Percentiles rank a stretch among this genome's conserved stretches.
Conservation (phyloP, 176 grass and related monocot genomes). For the Saccharum officinarum region DNA sequence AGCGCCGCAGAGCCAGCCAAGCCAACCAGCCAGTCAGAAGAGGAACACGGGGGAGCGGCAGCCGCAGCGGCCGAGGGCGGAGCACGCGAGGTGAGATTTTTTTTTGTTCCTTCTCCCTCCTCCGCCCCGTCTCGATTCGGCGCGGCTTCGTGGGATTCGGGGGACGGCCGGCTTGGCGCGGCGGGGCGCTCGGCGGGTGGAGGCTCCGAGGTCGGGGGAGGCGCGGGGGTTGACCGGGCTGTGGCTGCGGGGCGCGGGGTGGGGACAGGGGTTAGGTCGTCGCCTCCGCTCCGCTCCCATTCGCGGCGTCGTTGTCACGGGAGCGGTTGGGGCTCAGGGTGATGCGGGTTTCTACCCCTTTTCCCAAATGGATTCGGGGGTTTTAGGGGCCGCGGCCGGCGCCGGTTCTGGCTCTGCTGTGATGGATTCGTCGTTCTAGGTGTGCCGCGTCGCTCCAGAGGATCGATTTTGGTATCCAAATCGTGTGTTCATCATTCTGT, state of each 20-base stretch:
- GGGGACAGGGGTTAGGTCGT: background rate
- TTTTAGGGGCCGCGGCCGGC: background rate
- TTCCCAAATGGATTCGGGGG: background rate
- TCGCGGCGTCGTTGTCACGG: background rate
- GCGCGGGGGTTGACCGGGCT: background rate
- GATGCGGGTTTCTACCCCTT: background rate
- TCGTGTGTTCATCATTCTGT: background rate
- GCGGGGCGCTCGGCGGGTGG: background rate
- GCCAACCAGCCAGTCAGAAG: background rate
- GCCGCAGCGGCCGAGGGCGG: background rate
- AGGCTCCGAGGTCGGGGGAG: background rate
- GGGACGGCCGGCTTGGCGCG: background rate
- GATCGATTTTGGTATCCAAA: background rate
- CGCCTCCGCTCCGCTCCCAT: background rate
- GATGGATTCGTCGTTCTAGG: background rate
- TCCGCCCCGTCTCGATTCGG: background rate
- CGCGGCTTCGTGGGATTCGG: background rate
- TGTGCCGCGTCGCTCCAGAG: background rate
- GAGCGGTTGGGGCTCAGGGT: background rate
- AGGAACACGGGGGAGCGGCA: background rate
- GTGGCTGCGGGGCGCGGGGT: background rate
- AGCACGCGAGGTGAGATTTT: conserved; percentile 8
- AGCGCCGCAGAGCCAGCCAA: background rate
- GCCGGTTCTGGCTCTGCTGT: background rate
- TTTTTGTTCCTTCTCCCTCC: accelerated